Base-by-base conservation (phyloP, 1,284 basidiomycete species). In the Golubevia pallescens region DNA sequence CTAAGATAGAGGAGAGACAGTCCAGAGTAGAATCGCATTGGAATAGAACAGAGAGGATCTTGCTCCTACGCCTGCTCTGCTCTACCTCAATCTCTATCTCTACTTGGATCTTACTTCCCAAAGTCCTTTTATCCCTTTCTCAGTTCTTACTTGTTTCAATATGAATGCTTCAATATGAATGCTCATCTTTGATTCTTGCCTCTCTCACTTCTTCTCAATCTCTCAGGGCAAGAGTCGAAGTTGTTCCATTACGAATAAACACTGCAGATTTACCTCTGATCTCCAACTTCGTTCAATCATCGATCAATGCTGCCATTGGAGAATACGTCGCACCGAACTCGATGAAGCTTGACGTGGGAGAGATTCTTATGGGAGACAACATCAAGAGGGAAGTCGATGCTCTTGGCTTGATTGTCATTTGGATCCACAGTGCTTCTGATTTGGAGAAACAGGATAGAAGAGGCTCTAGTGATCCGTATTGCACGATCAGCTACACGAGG, bases 301-400 rank as follows among this genome's bases (percentile, higher is more conserved):
- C 75, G 20, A 77, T 77, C 58, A 74, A 77, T 63, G 75, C 73
- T 13, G 75, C 75, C 0, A 38, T 70, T 2, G 71, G 68, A 20
- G 73, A 75, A 53, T 77, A 75, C 28, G 69, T 72, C 52, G 74
- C 74, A 61, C 75, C 75, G 4, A 69, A 64, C 5, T 73, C 70
- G 8, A 62, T 77, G 6, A 75, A 73, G 8, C 23, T 75, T 42
- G 75, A 77, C 42, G 66, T 77, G 0, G 75, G 75, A n/a, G 73
- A 77, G 67, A 70, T 72, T 14, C 52, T 77, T 20, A 71, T 71
- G 70, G 75, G 75, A 42, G 75, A 77, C 60, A 68, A 69, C 28
- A 73, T 77, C 68, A 75, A 77, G 66, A 58, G 75, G 19, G 75
- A 77, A 51, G 74, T 77, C 42, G 55, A 67, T 34, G 70, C 75